These are phyloP conservation scores for Diaporthe vexans DNA, from an alignment of 2,329 filamentous ascomycete species.

Conservation along the genomic window DNA sequence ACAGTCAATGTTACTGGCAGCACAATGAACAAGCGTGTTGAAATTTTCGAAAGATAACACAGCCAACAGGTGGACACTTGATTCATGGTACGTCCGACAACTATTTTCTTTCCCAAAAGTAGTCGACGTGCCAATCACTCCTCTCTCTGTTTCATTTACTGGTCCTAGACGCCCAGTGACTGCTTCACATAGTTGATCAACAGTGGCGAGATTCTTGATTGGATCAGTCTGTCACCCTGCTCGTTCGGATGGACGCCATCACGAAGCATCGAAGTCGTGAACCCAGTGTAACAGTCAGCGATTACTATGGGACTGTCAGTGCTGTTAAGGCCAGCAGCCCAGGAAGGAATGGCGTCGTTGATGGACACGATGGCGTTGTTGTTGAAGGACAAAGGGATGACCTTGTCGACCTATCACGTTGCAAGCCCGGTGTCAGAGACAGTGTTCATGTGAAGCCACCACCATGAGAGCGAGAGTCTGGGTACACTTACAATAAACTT, in stretches of 20 bases:
- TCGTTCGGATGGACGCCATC: constrained; percentile 59
- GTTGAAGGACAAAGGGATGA: constrained; percentile 54
- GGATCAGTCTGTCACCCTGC: constrained; percentile 47
- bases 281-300: constrained; percentile 55
- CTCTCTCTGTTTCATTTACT: too few relatives aligned
- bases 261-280: constrained; percentile 48
- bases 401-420: constrained; percentile 52
- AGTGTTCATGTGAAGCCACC: neutral
- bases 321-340: constrained; percentile 53
- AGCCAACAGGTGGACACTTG: neutral
- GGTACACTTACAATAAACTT: constrained; percentile 56
- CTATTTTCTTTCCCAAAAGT: neutral
- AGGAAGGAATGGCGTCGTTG: constrained; percentile 49
- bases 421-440: too few relatives aligned
- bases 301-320: constrained; percentile 56
- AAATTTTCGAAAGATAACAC: neutral
- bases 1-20: neutral
- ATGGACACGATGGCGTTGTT: constrained; percentile 46
- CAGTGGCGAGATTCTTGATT: constrained; percentile 1
- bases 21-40: neutral
- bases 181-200: neutral
- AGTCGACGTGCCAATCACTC: neutral
- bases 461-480: neutral
- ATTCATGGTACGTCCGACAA: neutral
- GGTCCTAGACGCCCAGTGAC: neutral